Evolutionary conservation across 2,329 filamentous ascomycete genomes (phyloP), one percentile per base, ranked within the genome.

Genomic region (Penicillium decumbens): DNA sequence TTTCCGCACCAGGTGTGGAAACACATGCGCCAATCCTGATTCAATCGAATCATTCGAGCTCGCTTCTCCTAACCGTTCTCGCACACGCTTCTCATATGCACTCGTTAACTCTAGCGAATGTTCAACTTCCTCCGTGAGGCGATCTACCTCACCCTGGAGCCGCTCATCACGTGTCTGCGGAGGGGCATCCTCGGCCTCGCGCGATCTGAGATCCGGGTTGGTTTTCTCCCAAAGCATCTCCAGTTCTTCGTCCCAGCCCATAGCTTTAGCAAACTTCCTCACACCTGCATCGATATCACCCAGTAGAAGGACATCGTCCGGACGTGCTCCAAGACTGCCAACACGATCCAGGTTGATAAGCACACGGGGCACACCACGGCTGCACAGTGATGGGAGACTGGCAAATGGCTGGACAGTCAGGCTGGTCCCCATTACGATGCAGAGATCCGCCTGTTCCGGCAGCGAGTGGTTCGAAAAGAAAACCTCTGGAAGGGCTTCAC

Each of bases 361-460:
- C 2, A 98, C 73, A 8, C 93, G 80, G 0, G 92, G 93, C 3
- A 80, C 80, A 0, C 75, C 76, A 1, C 83, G 77, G 2, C 67
- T 63, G 20, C 83, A 84, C 57, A 85, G 73, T 12, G 79, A 72
- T 0, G 92, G 91, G 43, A 97, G 74, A 41, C 83, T 83, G 1
- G 92, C 89, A 67, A 98, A 98, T 0, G 93, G 93, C 55, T 91
- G 88, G 1, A 97, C 92, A 0, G 78, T 82, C 51, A 97, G 72
- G 62, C 89, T 95, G 0, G 92, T 96, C 1, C 93, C 93, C 75
- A 96, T 84, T 20, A 96, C 79, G 45, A 97, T 85, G 37, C 86
- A 80, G 2, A 96, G 72, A 65, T 95, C 89, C 0, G 89, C 87
- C 60, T 79, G 71, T 1, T 71, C 72, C 0, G 82, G 79, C 10